Evolutionary conservation across 1,139 yeast species (phyloP), one percentile per base, ranked within the genome.

Genomic region (Lodderomyces beijingensis): DNA sequence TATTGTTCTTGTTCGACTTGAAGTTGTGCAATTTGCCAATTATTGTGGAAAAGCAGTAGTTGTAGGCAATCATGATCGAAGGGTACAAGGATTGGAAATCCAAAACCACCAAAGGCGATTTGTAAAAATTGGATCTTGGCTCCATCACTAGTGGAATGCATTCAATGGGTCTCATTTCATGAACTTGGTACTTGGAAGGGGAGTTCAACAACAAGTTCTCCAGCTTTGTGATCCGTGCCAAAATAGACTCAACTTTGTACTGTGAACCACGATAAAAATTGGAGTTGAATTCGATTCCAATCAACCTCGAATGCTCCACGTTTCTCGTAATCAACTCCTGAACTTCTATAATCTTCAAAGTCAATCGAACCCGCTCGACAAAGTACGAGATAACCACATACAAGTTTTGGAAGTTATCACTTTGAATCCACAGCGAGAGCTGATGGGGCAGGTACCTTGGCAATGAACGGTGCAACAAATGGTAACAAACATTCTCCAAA

Each of bases 81-180:
- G 98, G 98, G 49, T 91, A 91, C 35, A 91, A 66, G 0, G 97
- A 87, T 49, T 91, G 96, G 49, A 91, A 91, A 54, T 91, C 98
- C 18, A 91, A 59, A 0, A 91, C 97, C 9, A 89, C 72, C 31
- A 91, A 64, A 0, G 98, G 98, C 31, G 93, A 83, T 39, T 86
- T 87, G 55, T 88, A 91, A 45, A 81, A 85, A 26, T 77, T 77
- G 4, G 95, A 77, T 26, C 76, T 76, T 0, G 98, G 98, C 50
- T 91, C 98, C 88, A 91, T 77, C 3, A 91, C 86, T 36, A 91
- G 62, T 0, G 98, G 96, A 6, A 91, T 76, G 42, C 88, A 83
- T 47, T 88, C 96, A 29, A 91, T 60, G 0, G 97, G 84, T 46
- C 80, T 79, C 70, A 89, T 95, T 34, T 79, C 74, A 47, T 84